phyloP scores from a whole-genome alignment of 2,329 filamentous ascomycete species.

The Trichoderma semiorbis region DNA sequence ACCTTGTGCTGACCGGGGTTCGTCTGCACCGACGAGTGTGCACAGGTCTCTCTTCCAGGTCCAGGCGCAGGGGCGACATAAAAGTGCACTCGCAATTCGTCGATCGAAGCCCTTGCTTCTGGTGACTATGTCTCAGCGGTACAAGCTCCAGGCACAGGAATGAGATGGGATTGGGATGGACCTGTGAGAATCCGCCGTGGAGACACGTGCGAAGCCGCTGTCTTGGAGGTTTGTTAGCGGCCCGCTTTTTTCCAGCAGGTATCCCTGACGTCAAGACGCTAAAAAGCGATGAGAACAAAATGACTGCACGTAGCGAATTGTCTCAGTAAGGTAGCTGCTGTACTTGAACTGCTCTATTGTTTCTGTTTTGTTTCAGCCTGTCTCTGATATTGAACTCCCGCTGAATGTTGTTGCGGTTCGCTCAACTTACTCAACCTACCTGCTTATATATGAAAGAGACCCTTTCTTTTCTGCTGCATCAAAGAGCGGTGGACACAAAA shows the following conservation, averaged over 20 bases:
- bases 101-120: background rate
- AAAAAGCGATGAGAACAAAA: background rate
- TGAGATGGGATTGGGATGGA: conserved; percentile 3
- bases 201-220: conserved; percentile 12
- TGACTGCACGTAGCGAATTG: background rate
- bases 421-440: background rate
- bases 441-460: background rate
- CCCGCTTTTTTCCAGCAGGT: conserved; percentile 1
- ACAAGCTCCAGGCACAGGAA: conserved; percentile 7
- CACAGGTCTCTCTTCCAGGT: background rate
- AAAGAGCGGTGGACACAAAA: conserved; percentile 1
- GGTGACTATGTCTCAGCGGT: background rate
- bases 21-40: background rate
- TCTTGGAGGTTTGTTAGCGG: background rate
- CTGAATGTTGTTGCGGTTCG: background rate
- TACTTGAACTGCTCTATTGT: background rate
- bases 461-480: background rate
- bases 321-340: background rate
- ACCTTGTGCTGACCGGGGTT: background rate
- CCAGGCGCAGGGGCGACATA: conserved; percentile 10
- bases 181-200: conserved; percentile 3
- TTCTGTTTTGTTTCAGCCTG: background rate
- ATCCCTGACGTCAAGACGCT: conserved; percentile 12
- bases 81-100: background rate
- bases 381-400: background rate